These are phyloP conservation scores for Eucalyptus lansdowneana DNA, from an alignment of 345 rosid species.

Conservation along the genomic window DNA sequence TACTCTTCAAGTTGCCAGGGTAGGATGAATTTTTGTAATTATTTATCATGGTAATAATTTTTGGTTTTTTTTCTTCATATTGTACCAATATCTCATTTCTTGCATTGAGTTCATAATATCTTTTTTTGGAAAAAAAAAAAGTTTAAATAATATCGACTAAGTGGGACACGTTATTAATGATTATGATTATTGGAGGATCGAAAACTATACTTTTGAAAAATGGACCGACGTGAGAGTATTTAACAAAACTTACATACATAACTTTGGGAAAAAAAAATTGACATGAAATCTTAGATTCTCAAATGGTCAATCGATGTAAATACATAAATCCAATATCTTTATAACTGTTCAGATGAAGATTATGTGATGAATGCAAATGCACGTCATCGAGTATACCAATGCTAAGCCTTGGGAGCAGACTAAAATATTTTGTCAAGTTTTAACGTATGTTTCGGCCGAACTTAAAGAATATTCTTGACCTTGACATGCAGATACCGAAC, in stretches of 20 bases:
- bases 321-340: background rate
- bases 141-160: background rate
- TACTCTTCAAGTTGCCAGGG: background rate
- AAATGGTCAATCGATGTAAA: background rate
- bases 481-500: conserved; percentile 50
- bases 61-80: background rate
- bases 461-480: background rate
- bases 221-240: background rate
- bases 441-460: background rate
- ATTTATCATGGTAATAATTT: background rate
- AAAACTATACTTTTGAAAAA: background rate
- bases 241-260: background rate
- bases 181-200: background rate
- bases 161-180: background rate
- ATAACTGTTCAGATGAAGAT: background rate
- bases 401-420: background rate
- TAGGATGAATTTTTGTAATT: background rate
- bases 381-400: background rate
- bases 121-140: background rate
- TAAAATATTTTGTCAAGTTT: background rate
- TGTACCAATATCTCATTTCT: background rate
- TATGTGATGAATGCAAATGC: background rate
- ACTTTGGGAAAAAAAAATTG: background rate
- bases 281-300: no score
- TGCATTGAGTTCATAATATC: background rate